Base-by-base conservation (phyloP, 371 early-diverging fungal species). In the Syncephalastrum racemosum region DNA sequence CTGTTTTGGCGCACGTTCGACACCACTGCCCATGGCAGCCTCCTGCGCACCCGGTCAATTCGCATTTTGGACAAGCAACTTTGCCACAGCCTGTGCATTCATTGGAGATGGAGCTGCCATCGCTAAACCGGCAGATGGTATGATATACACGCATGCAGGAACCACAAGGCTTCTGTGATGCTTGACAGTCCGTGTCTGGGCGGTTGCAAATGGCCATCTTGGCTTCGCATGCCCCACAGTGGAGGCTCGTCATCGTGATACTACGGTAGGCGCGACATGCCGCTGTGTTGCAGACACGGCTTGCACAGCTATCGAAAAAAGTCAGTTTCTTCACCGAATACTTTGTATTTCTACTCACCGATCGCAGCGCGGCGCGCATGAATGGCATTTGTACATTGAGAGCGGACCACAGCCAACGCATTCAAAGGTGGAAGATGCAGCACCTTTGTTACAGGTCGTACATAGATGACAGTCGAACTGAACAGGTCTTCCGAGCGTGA, bases 11-110 rank as follows among this genome's bases (percentile, higher is more conserved):
- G 47, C 64, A 64, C 8, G 13, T 15, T 12, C 58, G 53, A 44
- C 67, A 67, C 67, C 67, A 67, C 48, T 67, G 62, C 13, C 62
- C 60, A 16, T 24, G 31, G 31, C 67, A 67, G 46, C 59, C 66
- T 20, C 56, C 60, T 22, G 53, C 59, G 27, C 67, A 67, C 10
- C 44, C 53, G 7, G 19, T 43, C 16, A 67, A 31, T 22, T 67
- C 67, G 23, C 67, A 67, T 20, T 48, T 56, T 31, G 67, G 67
- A 41, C 67, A 67, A 12, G 55, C 62, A 12, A 59, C 56, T 7
- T 48, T 58, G 6, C 59, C 59, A 41, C 67, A 67, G 1, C 56
- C 27, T 19, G 58, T 46, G 23, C 67, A 67, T 25, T 54, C 48
- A 23, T 67, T 67, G 23, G 67, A 62, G 14, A 59, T 44, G 18